A percentile compares a stretch with the other conserved stretches of the same genome.
Evolutionary conservation across 108 stramenopile species (phyloP).

Genomic region (Cyclostephanos tholiformis): DNA sequence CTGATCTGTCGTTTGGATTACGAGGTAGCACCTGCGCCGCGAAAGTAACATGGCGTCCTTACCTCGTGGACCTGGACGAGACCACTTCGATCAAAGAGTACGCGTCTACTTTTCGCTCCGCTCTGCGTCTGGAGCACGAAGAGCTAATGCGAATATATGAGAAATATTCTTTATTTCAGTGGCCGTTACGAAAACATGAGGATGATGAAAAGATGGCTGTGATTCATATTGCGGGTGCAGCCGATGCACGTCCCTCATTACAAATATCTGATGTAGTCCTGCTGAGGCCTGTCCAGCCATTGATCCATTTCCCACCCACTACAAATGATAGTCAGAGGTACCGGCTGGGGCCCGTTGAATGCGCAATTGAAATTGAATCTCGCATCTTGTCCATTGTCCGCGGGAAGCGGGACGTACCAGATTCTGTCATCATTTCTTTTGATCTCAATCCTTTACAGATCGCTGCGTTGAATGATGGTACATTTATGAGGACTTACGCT

Average conservation of each 20-base stretch:
- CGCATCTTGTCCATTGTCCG: slow-evolving; percentile 23
- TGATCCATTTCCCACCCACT: background rate
- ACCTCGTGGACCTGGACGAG: slow-evolving; percentile 42
- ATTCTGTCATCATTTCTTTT: slow-evolving; percentile 37
- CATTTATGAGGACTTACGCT: slow-evolving; percentile 17
- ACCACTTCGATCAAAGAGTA: slow-evolving; percentile 34
- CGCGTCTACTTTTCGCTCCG: slow-evolving; percentile 25
- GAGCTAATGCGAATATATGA: slow-evolving; percentile 43
- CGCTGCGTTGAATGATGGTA: slow-evolving; percentile 10
- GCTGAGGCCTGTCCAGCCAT: slow-evolving; percentile 52
- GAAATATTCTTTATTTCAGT: slow-evolving; percentile 32
- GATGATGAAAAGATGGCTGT: slow-evolving; percentile 10
- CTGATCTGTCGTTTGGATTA: slow-evolving; percentile 38
- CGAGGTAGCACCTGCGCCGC: background rate
- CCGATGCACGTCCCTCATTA: slow-evolving; percentile 64
- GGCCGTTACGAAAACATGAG: slow-evolving; percentile 5
- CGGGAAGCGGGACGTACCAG: slow-evolving; percentile 24
- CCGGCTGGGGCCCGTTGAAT: background rate
- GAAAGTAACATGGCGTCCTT: background rate
- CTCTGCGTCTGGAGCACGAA: slow-evolving; percentile 39
- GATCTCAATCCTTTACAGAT: slow-evolving; percentile 21
- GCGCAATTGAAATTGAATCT: slow-evolving; percentile 38
- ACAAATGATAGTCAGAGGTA: background rate
- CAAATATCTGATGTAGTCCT: slow-evolving; percentile 59
- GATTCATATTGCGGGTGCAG: slow-evolving; percentile 50